A percentile compares a stretch with the other conserved stretches of the same genome.
phyloP scores from a whole-genome alignment of 257 asterid species.

The Solanum chmielewskii region DNA sequence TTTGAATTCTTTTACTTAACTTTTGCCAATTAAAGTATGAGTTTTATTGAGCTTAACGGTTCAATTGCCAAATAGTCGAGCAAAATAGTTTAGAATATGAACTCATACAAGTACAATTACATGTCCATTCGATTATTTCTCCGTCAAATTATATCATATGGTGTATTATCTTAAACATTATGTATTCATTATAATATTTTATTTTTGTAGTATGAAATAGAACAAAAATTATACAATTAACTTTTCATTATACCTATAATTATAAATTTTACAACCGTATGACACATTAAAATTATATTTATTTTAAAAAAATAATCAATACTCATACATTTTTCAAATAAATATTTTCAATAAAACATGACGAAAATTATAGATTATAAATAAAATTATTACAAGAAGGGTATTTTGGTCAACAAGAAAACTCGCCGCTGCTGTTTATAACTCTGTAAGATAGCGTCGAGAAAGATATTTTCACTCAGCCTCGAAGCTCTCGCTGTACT shows the following conservation, averaged over 20 bases:
- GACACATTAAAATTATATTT: not conserved
- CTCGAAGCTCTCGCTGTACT: not conserved
- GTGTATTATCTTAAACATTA: not conserved
- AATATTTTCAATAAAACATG: not conserved
- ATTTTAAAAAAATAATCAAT: no score
- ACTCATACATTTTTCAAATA: not conserved
- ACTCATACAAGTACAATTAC: not conserved
- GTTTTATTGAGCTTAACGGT: not conserved
- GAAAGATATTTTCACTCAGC: not conserved
- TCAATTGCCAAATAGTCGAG: not conserved
- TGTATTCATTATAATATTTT: not conserved
- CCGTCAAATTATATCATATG: no score
- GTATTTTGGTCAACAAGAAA: not conserved
- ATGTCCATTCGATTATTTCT: fast-evolving
- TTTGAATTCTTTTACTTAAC: not conserved
- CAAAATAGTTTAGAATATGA: no score
- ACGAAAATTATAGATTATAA: not conserved
- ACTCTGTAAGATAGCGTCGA: not conserved
- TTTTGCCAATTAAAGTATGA: not conserved
- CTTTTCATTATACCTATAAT: not conserved
- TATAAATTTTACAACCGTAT: not conserved
- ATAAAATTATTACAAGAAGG: not conserved
- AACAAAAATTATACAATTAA: not conserved
- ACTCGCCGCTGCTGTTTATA: not conserved
- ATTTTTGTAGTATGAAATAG: not conserved